Percentiles rank a stretch among this genome's conserved stretches.
phyloP scores from a whole-genome alignment of 495 filamentous ascomycete species.

The Durotheca rogersii region DNA sequence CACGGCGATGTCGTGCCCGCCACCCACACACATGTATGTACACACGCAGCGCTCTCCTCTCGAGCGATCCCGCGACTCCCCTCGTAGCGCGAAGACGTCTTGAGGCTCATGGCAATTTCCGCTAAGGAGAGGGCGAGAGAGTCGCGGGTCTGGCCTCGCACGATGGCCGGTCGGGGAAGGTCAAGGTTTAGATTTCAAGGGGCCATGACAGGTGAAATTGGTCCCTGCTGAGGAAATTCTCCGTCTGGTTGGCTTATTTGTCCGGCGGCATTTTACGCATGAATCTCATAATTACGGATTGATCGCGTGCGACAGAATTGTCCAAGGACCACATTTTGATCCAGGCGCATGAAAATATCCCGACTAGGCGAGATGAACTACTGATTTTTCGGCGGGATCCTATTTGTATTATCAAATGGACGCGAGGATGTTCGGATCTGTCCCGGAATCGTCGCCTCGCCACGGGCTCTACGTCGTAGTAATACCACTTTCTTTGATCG shows the following conservation, averaged over 20 bases:
- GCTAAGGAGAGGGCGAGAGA: not conserved
- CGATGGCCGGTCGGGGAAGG: slow-evolving; percentile 17
- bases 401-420: slow-evolving; percentile 18
- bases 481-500: no score
- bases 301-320: slow-evolving; percentile 32
- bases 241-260: slow-evolving; percentile 33
- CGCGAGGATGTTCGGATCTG: slow-evolving; percentile 22
- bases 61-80: no score
- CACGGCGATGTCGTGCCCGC: not conserved
- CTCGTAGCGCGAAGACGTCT: no score
- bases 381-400: slow-evolving; percentile 8
- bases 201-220: slow-evolving; percentile 27
- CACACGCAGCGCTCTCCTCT: slow-evolving; percentile 3
- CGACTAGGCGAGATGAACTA: slow-evolving; percentile 34
- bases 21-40: no score
- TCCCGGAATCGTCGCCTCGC: slow-evolving; percentile 20
- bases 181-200: slow-evolving; percentile 26
- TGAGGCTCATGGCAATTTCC: not conserved
- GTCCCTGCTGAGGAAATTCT: slow-evolving; percentile 35
- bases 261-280: slow-evolving; percentile 36
- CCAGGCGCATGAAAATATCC: slow-evolving; percentile 34
- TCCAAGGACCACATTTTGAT: slow-evolving; percentile 30
- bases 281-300: slow-evolving; percentile 35
- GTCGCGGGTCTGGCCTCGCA: slow-evolving; percentile 2
- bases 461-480: no score